phyloP scores from a whole-genome alignment of 2,329 filamentous ascomycete genomes.

The Aspergillus carbonarius region DNA sequence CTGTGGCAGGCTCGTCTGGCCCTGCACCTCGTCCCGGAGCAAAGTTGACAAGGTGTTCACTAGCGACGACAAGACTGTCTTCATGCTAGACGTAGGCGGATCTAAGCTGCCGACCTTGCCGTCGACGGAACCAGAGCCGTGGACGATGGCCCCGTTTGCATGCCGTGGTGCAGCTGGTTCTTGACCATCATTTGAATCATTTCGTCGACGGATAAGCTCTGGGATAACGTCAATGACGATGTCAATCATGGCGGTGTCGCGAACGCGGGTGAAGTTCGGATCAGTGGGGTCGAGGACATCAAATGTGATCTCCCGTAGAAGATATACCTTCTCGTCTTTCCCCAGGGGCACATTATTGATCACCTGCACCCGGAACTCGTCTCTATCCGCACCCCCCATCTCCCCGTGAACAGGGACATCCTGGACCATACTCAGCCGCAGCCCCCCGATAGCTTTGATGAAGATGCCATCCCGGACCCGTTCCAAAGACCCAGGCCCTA shows the following conservation, averaged over 20 bases:
- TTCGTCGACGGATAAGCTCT: slow-evolving; percentile 33
- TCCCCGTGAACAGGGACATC: slow-evolving; percentile 38
- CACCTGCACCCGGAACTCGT: slow-evolving; percentile 63
- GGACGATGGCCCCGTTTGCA: slow-evolving; percentile 20
- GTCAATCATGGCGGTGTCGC: slow-evolving; percentile 71
- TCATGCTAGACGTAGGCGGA: slow-evolving; percentile 37
- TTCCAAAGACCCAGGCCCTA: slow-evolving; percentile 53
- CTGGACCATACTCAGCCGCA: slow-evolving; percentile 54
- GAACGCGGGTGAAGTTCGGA: slow-evolving; percentile 77
- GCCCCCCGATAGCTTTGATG: slow-evolving; percentile 60
- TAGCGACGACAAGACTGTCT: slow-evolving; percentile 46
- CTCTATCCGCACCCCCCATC: slow-evolving; percentile 20
- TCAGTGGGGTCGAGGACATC: slow-evolving; percentile 66
- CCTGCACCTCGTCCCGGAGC: slow-evolving; percentile 45
- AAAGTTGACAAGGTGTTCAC: slow-evolving; percentile 53
- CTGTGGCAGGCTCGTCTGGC: slow-evolving; percentile 27
- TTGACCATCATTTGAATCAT: slow-evolving; percentile 32
- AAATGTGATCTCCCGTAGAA: slow-evolving; percentile 72
- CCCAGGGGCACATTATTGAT: slow-evolving; percentile 80
- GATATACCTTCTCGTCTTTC: slow-evolving; percentile 80
- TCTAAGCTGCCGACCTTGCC: slow-evolving; percentile 27
- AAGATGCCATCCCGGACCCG: slow-evolving; percentile 60
- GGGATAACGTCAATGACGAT: slow-evolving; percentile 63
- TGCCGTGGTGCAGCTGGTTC: slow-evolving; percentile 24
- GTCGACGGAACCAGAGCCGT: slow-evolving; percentile 22